Conservation (phyloP, 306 rosid species). For the Luffa aegyptiaca region DNA sequence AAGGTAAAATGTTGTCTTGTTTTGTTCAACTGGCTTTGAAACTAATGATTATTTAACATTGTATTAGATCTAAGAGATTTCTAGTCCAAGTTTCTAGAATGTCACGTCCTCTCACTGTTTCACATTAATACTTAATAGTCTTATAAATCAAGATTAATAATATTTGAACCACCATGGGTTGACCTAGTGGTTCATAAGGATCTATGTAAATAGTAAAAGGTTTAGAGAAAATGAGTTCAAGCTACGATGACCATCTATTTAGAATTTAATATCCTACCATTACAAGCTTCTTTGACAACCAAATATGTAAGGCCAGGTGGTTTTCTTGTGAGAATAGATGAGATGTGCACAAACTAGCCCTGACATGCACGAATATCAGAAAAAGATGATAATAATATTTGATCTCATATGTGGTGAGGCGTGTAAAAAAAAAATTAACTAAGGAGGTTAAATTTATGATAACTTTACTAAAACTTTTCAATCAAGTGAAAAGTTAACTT, state of each 20-base stretch:
- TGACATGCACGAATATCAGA: no score
- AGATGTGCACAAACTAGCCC: no score
- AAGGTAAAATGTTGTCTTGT: slow-evolving; percentile 30
- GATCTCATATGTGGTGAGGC: not conserved
- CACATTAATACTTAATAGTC: not conserved
- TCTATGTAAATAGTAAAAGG: no score
- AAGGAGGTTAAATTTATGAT: not conserved
- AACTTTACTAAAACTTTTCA: not conserved
- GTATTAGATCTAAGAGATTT: not conserved
- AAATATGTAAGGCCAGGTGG: no score
- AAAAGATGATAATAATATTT: not conserved
- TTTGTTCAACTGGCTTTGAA: not conserved
- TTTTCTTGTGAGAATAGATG: no score
- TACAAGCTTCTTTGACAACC: no score
- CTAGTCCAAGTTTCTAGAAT: not conserved
- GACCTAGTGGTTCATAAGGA: no score
- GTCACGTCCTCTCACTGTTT: not conserved
- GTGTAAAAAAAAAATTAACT: not conserved
- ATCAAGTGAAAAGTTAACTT: not conserved
- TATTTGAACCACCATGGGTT: no score
- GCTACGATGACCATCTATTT: no score
- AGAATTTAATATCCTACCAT: no score
- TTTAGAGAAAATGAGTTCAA: no score
- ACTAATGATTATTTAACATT: not conserved
- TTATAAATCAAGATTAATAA: not conserved